These are phyloP conservation scores for Sporothrix protearum DNA, from an alignment of 2,329 filamentous ascomycete species.

Conservation along the genomic window DNA sequence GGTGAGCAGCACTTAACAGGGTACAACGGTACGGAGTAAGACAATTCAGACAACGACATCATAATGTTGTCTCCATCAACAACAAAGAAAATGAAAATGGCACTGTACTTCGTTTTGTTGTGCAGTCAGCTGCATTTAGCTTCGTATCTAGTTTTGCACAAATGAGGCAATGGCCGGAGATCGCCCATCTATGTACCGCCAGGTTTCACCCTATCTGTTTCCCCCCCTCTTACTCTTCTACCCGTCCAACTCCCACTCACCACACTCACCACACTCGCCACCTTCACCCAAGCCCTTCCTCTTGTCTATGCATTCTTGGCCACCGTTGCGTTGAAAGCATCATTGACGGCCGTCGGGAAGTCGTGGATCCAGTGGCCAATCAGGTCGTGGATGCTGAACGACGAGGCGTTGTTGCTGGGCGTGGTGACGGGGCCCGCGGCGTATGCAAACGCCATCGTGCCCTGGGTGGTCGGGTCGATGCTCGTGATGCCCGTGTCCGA, in stretches of 20 bases:
- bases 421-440: constrained; percentile 39
- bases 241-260: neutral
- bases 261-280: too few relatives aligned
- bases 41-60: neutral
- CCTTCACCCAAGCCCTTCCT: too few relatives aligned
- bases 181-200: too few relatives aligned
- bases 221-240: too few relatives aligned
- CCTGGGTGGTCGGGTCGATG: constrained; percentile 39
- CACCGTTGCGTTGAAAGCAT: constrained; percentile 33
- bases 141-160: too few relatives aligned
- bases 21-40: too few relatives aligned
- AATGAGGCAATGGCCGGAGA: too few relatives aligned
- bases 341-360: constrained; percentile 35
- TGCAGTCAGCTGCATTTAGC: too few relatives aligned
- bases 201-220: too few relatives aligned
- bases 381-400: constrained; percentile 44
- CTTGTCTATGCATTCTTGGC: constrained; percentile 13
- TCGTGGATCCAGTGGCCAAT: constrained; percentile 43
- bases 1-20: constrained; percentile 7
- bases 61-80: too few relatives aligned
- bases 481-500: constrained; percentile 39
- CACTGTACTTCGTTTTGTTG: too few relatives aligned
- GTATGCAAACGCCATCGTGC: constrained; percentile 42
- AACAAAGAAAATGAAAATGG: too few relatives aligned
- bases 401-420: constrained; percentile 37